Evolutionary conservation across 2,329 filamentous ascomycete genomes (phyloP).

Genomic region (Coniella vitis): DNA sequence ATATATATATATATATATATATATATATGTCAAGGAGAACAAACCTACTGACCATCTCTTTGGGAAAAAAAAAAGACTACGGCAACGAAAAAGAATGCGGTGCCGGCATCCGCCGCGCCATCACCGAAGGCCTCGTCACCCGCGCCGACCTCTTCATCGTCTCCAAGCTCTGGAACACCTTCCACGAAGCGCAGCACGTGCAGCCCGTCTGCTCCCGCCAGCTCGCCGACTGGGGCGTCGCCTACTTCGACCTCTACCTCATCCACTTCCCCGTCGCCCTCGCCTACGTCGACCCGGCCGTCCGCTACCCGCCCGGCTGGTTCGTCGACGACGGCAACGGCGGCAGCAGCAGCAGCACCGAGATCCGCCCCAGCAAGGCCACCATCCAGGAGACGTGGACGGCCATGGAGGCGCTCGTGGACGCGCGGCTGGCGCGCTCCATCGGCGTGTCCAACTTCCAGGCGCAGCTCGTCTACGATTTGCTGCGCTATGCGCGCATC

Average conservation of each 20-base stretch:
- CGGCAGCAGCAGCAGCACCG: no score
- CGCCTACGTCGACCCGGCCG: constrained; percentile 74
- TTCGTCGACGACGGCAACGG: constrained; percentile 44
- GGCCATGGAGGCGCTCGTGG: constrained; percentile 70
- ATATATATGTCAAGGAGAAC: no score
- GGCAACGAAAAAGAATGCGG: constrained; percentile 76
- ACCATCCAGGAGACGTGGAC: constrained; percentile 76
- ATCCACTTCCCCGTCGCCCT: constrained; percentile 86
- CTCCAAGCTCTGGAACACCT: constrained; percentile 89
- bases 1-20: no score
- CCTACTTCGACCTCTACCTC: constrained; percentile 86
- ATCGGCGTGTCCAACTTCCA: constrained; percentile 85
- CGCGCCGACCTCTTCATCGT: constrained; percentile 86
- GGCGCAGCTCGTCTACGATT: constrained; percentile 68
- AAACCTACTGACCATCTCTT: no score
- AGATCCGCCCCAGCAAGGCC: constrained; percentile 59
- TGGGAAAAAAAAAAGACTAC: constrained; percentile 58
- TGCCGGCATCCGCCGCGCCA: constrained; percentile 69
- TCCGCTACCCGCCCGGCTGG: constrained; percentile 77
- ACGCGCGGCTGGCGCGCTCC: constrained; percentile 59
- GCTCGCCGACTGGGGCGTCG: constrained; percentile 72
- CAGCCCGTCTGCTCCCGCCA: constrained; percentile 70
- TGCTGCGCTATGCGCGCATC: constrained; percentile 70
- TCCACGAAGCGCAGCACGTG: constrained; percentile 74
- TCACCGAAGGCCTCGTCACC: constrained; percentile 74